phyloP scores from a whole-genome alignment of 768 basidiomycete genomes.

The Lentinus brumalis region DNA sequence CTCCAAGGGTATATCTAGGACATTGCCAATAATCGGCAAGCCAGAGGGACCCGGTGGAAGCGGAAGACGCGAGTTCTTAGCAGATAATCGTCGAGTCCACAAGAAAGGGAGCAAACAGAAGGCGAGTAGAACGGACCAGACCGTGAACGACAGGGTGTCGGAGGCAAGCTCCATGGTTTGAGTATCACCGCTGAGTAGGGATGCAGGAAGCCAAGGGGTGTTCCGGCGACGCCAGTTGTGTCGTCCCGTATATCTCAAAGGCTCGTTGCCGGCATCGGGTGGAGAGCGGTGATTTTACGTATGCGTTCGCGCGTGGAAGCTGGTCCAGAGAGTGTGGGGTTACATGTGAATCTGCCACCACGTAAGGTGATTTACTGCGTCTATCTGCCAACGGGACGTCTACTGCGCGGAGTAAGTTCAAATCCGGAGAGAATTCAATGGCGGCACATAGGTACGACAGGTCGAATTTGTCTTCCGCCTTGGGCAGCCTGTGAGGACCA shows the following conservation, averaged over 20 bases:
- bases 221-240: background rate
- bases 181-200: too few species aligned
- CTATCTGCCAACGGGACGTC: slow-evolving; percentile 8
- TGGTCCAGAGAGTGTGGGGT: background rate
- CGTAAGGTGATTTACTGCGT: slow-evolving; percentile 29
- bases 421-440: slow-evolving; percentile 22
- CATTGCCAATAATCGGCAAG: slow-evolving; percentile 17
- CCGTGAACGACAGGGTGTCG: too few species aligned
- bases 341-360: slow-evolving; percentile 31
- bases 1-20: slow-evolving; percentile 9
- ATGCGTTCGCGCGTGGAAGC: too few species aligned
- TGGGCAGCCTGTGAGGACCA: slow-evolving; percentile 16
- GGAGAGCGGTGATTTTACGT: too few species aligned
- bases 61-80: background rate
- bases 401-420: slow-evolving; percentile 15
- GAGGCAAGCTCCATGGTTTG: too few species aligned
- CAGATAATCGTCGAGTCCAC: background rate
- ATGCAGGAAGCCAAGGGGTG: slow-evolving; percentile 4
- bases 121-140: background rate
- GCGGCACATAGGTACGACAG: slow-evolving; percentile 28
- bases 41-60: slow-evolving; percentile 21
- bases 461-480: slow-evolving; percentile 6
- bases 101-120: background rate
- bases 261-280: too few species aligned
- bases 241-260: too few species aligned